Conservation (phyloP, 2,329 filamentous ascomycete species). For the Stagonosporopsis vannaccii region DNA sequence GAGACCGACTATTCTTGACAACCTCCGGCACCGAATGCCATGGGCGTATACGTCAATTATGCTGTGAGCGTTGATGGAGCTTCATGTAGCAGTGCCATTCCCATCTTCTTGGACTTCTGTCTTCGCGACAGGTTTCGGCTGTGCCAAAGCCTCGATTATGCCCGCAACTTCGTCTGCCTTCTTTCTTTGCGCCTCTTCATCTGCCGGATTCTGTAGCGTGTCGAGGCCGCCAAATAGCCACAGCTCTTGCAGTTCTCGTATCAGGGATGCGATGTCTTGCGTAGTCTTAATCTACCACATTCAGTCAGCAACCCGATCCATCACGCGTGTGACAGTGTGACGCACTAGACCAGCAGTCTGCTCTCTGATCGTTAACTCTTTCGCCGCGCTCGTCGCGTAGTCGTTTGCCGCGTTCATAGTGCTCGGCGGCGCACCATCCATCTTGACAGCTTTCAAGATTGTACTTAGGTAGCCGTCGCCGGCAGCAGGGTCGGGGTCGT, state of each 20-base stretch:
- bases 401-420: conserved; percentile 51
- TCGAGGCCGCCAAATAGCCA: conserved; percentile 72
- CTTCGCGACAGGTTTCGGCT: conserved; percentile 11
- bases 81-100: background rate
- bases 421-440: conserved; percentile 53
- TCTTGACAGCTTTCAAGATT: conserved; percentile 60
- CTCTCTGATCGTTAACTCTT: conserved; percentile 65
- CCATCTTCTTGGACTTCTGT: background rate
- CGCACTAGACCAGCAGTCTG: conserved; percentile 65
- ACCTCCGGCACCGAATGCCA: too few species aligned
- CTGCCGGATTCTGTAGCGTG: conserved; percentile 53
- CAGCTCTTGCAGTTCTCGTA: conserved; percentile 69
- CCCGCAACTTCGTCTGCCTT: conserved; percentile 25
- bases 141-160: conserved; percentile 26
- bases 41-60: background rate
- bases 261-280: conserved; percentile 68
- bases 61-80: background rate
- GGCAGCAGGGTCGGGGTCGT: conserved; percentile 29
- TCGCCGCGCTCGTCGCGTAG: conserved; percentile 63
- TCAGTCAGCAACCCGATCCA: background rate
- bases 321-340: background rate
- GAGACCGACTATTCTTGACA: background rate
- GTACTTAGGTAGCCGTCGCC: conserved; percentile 58
- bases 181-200: conserved; percentile 30
- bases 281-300: conserved; percentile 60